Evolutionary conservation across 305 asterid genomes (phyloP), one percentile per base, ranked within the genome.

Genomic region (Fraxinus paxiana): DNA sequence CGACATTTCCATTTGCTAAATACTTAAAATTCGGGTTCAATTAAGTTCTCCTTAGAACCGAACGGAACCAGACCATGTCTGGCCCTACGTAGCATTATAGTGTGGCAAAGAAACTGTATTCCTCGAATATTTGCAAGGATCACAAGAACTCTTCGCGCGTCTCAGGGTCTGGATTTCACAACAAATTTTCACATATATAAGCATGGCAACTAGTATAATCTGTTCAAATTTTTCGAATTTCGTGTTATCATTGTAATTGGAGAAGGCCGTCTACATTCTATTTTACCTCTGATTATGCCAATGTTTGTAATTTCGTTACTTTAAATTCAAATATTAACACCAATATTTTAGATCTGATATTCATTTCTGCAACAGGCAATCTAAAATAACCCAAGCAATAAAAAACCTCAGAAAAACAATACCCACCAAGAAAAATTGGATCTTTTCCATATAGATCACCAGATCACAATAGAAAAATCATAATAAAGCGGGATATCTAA

Each of bases 331-430:
- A 54, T 63, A 22, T 28, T 38, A 72, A 48, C 48, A 51, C 73
- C 65, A 85, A 79, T 46, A 81, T 59, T 63, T 46, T 24, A 83
- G 84, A 82, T 83, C 89, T 83, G 86, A 71, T 71, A 61, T 31
- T 51, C 79, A 54, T 63, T 59, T 82, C 85, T 63, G n/a, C 46
- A 73, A 69, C 34, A 1, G 72, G 71, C 74, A 71, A 13, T 28
- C 33, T 20, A 48, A 26, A 15, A 24, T 30, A 84, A 69, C 80
- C 26, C 82, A 79, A 67, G 13, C 61, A 63, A 51, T 72, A 77
- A 31, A 67, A 24, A 72, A 56, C 79, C 10, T 17, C 46, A 28
- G n/a, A 13, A 31, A 43, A 8, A 78, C 4, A 20, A 59, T 24
- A 6, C 56, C 63, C 54, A 65, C 59, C 22, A 34, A 69, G 74